A percentile compares a stretch with the other conserved stretches of the same genome.
phyloP scores from a whole-genome alignment of 495 filamentous ascomycete genomes.

The Neurospora africana region DNA sequence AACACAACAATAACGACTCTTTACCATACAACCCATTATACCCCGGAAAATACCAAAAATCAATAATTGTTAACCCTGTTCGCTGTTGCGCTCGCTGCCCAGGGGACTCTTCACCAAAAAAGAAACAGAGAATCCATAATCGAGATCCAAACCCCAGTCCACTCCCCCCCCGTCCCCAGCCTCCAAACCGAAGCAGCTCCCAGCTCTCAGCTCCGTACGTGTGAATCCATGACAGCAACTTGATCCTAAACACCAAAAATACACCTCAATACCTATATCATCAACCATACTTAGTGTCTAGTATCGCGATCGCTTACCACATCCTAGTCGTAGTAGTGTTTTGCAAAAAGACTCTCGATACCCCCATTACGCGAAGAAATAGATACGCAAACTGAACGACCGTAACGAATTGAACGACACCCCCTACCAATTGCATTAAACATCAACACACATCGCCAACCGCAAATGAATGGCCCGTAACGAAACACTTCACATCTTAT shows the following conservation, averaged over 20 bases:
- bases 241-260: not conserved
- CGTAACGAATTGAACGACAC: slow-evolving; percentile 5
- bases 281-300: not conserved
- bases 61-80: not conserved
- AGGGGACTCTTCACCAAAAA: not conserved
- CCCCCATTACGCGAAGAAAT: not conserved
- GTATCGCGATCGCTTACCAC: not conserved
- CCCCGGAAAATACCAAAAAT: not conserved
- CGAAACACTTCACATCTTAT: not conserved
- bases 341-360: not conserved
- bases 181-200: not conserved
- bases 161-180: not conserved
- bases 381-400: not conserved
- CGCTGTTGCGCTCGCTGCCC: not conserved
- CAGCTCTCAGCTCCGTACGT: not conserved
- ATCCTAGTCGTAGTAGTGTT: not conserved
- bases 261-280: not conserved
- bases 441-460: not conserved
- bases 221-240: not conserved
- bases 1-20: not conserved
- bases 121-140: not conserved
- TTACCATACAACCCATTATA: not conserved
- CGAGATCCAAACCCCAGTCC: not conserved
- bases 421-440: not conserved
- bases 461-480: slow-evolving; percentile 19